A percentile compares a stretch with the other conserved stretches of the same genome.
These are phyloP conservation scores for Pseudogymnoascus sp. DNA, from an alignment of 2,329 filamentous ascomycete genomes.

Conservation along the genomic window DNA sequence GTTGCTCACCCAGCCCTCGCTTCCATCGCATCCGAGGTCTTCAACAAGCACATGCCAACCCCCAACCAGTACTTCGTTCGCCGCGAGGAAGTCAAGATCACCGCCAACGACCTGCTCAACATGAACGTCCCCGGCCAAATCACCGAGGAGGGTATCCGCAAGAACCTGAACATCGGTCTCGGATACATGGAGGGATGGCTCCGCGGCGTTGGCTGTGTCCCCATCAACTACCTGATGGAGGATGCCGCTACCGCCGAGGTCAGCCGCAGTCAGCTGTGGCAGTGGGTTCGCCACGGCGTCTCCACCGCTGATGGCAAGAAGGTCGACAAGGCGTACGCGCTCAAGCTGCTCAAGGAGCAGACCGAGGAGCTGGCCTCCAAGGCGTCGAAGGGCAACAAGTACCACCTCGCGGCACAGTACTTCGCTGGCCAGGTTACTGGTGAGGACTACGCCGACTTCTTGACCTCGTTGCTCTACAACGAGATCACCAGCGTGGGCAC, in stretches of 20 bases:
- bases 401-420: slow-evolving; percentile 81
- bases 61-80: slow-evolving; percentile 92
- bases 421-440: slow-evolving; percentile 89
- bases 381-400: slow-evolving; percentile 85
- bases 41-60: slow-evolving; percentile 98
- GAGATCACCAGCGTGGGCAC: slow-evolving; percentile 70
- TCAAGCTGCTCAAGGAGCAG: slow-evolving; percentile 80
- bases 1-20: slow-evolving; percentile 94
- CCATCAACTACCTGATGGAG: slow-evolving; percentile 98
- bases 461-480: slow-evolving; percentile 84
- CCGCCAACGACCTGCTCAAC: slow-evolving; percentile 86
- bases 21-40: slow-evolving; percentile 78
- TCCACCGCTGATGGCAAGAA: slow-evolving; percentile 81
- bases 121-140: slow-evolving; percentile 93
- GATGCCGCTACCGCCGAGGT: slow-evolving; percentile 97
- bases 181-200: slow-evolving; percentile 99
- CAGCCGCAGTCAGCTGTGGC: slow-evolving; percentile 89
- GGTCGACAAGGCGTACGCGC: slow-evolving; percentile 85
- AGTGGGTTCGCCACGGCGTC: slow-evolving; percentile 74
- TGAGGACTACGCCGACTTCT: slow-evolving; percentile 94
- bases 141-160: slow-evolving; percentile 90
- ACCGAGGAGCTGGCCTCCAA: slow-evolving; percentile 66
- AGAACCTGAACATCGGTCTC: slow-evolving; percentile 95
- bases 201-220: slow-evolving; percentile 87
- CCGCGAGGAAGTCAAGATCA: slow-evolving; percentile 80